A percentile compares a stretch with the other conserved stretches of the same genome.
These are phyloP conservation scores for Butyriboletus appendiculatus DNA, from an alignment of 1,284 basidiomycete genomes.

Conservation along the genomic window DNA sequence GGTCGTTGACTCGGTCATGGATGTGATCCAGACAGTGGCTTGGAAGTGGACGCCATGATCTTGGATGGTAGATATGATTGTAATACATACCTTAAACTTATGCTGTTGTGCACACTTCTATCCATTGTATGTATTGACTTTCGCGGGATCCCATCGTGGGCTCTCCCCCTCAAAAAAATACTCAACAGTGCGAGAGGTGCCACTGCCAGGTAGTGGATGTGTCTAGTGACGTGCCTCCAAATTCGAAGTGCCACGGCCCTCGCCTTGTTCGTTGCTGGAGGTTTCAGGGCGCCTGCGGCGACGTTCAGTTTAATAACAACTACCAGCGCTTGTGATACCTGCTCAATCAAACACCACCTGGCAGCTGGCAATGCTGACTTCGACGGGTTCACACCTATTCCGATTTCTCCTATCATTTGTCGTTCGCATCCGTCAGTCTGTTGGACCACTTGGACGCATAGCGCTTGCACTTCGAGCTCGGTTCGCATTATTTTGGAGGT, in stretches of 20 bases:
- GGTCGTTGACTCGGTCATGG: too few species aligned
- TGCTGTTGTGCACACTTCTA: not conserved
- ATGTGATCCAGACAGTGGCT: not conserved
- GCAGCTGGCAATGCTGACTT: not conserved
- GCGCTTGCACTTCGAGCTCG: not conserved
- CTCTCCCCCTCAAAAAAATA: too few species aligned
- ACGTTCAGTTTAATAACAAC: too few species aligned
- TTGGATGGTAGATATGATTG: not conserved
- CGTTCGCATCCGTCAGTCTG: constrained; percentile 4
- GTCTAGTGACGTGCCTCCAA: too few species aligned
- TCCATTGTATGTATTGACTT: too few species aligned
- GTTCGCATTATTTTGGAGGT: constrained; percentile 8
- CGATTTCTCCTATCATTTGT: constrained; percentile 13
- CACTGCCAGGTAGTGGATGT: too few species aligned
- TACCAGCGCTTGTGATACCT: not conserved
- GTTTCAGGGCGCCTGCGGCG: too few species aligned
- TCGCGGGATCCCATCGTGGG: too few species aligned
- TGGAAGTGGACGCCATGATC: not conserved
- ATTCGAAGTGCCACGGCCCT: too few species aligned
- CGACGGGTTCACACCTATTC: not conserved
- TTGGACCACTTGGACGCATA: constrained; percentile 5
- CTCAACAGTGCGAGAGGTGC: too few species aligned
- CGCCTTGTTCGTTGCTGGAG: too few species aligned
- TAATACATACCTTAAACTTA: too few species aligned
- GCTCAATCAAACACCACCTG: not conserved